phyloP scores from a whole-genome alignment of 148 eudicot genomes.

The Limonium bicolor region DNA sequence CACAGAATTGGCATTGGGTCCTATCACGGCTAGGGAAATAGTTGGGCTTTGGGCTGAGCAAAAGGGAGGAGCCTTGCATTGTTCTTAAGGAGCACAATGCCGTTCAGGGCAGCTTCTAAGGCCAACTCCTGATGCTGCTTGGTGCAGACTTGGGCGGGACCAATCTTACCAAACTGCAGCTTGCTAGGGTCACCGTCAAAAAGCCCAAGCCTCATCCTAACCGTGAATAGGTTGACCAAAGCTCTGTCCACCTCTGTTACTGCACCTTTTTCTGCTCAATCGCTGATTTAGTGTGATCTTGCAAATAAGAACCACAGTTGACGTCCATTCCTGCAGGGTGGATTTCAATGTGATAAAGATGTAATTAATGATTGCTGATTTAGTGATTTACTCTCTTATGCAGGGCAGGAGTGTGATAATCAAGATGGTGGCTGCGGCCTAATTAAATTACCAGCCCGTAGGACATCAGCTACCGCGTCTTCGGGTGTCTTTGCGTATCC shows the following conservation, averaged over 20 bases:
- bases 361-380: background rate
- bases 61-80: conserved; percentile 41
- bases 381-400: background rate
- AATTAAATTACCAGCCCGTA: conserved; percentile 90
- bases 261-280: conserved; percentile 27
- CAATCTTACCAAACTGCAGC: conserved; percentile 30
- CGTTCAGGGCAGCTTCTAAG: conserved; percentile 61
- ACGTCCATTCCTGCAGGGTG: conserved; percentile 84
- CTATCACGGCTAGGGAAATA: conserved; percentile 62
- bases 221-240: conserved; percentile 53
- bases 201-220: conserved; percentile 66
- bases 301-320: conserved; percentile 57
- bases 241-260: conserved; percentile 62
- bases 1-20: conserved; percentile 53
- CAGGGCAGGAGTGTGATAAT: background rate
- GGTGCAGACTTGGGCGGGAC: conserved; percentile 41
- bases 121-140: conserved; percentile 38
- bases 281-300: conserved; percentile 67
- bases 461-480: conserved; percentile 75
- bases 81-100: conserved; percentile 73
- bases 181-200: conserved; percentile 51
- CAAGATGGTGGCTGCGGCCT: background rate
- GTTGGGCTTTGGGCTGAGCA: conserved; percentile 19
- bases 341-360: background rate
- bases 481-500: conserved; percentile 60